These are phyloP conservation scores for Hypomontagnella submonticulosa DNA, from an alignment of 495 filamentous ascomycete species.

Conservation along the genomic window DNA sequence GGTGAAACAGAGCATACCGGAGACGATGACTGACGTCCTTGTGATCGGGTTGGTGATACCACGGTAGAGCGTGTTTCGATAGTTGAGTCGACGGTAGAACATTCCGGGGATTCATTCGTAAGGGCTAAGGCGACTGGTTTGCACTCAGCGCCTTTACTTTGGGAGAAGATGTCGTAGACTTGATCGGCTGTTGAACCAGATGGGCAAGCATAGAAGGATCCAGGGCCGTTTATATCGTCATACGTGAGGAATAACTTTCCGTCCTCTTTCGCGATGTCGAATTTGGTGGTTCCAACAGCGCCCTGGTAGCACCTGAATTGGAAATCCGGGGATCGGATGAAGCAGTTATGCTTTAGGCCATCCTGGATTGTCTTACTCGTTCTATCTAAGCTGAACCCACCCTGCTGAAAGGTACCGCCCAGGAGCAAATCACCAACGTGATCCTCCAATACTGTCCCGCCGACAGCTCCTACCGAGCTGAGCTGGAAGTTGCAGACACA, in stretches of 20 bases:
- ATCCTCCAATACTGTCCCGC: constrained; percentile 41
- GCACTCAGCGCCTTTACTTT: constrained; percentile 30
- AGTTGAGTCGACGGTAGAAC: constrained; percentile 27
- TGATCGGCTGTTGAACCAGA: constrained; percentile 18
- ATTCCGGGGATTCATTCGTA: constrained; percentile 28
- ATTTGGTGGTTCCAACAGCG: constrained; percentile 36
- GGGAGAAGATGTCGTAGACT: constrained; percentile 42
- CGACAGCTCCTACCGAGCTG: constrained; percentile 36
- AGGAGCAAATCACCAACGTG: constrained; percentile 42
- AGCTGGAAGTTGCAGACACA: constrained; percentile 47
- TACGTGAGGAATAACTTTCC: constrained; percentile 42
- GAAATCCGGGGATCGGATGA: constrained; percentile 43
- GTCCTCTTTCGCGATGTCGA: constrained; percentile 27
- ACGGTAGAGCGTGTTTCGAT: not conserved
- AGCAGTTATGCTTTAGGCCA: constrained; percentile 42
- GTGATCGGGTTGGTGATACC: not conserved
- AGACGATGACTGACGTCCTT: constrained; percentile 25
- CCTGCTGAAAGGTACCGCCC: constrained; percentile 45
- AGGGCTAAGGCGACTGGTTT: constrained; percentile 38
- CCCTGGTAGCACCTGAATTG: constrained; percentile 47
- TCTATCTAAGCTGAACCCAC: constrained; percentile 44
- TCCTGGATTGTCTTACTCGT: constrained; percentile 44
- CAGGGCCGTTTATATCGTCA: constrained; percentile 18
- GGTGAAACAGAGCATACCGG: constrained; percentile 32
- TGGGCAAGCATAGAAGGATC: constrained; percentile 42